Base-by-base conservation (phyloP, 352 stramenopile species). In the Phytophthora nicotianae region DNA sequence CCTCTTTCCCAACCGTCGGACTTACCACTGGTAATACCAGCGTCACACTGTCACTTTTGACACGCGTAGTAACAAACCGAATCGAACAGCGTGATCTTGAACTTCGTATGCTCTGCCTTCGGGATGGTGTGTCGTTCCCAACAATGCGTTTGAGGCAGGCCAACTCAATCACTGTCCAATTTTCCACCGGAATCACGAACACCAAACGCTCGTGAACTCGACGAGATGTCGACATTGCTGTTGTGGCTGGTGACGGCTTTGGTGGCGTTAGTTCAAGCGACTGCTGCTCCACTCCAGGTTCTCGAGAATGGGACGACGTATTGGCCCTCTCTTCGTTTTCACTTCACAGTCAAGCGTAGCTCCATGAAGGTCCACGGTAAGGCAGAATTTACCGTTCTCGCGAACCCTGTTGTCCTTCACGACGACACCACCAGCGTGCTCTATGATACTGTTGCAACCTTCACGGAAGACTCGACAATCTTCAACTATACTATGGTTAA, bases 281-380 rank as follows among this genome's bases (percentile, higher is more conserved):
- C 43, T 35, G 8, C 23, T 9, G 43, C 23, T 19, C 11, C 2
- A 7, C 40, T 19, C 11, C 17, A 35, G 42, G 21, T 33, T 23
- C 21, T 37, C 6, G 20, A 50, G 14, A 50, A 50, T 35, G 23
- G 13, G 23, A 52, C 52, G 14, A 45, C 58, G 4, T 48, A 64
- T 21, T 66, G 59, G 33, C 70, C 58, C 3, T 68, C 61, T 9
- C 32, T 83, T 4, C 48, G 50, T 6, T 52, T 81, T 4, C 51
- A 65, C 6, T 71, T 81, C 50, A 68, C 48, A 0, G 20, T 76
- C 48, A 78, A 81, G 20, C 68, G 72, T 5, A 56, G 7, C 40
- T 58, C 64, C 38, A 75, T 77, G 74, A 26, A 42, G 32, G 27
- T 77, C 10, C 57, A 72, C 23, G 64, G 11, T 2, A 42, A 65